Evolutionary conservation across 768 basidiomycete genomes (phyloP).

Genomic region (Russula lepida): DNA sequence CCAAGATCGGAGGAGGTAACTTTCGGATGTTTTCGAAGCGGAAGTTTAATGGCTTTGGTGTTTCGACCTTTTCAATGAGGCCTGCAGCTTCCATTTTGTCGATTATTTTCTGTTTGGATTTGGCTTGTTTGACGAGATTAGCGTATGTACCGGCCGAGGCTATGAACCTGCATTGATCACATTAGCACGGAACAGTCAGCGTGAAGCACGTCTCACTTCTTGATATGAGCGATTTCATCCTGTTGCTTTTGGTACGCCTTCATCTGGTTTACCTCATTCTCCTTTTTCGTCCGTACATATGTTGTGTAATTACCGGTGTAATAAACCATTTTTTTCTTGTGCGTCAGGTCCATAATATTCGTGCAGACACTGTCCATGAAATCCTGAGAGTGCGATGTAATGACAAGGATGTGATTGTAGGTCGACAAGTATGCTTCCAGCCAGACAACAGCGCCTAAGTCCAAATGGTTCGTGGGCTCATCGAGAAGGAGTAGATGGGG

Average conservation of each 20-base stretch:
- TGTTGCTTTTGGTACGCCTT: constrained; percentile 99
- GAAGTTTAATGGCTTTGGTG: constrained; percentile 68
- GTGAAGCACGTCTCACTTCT: constrained; percentile 54
- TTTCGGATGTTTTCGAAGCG: constrained; percentile 93
- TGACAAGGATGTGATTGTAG: constrained; percentile 97
- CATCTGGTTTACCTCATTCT: constrained; percentile 99
- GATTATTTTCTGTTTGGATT: constrained; percentile 99
- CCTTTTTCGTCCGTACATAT: constrained; percentile 91
- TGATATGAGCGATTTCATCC: constrained; percentile 97
- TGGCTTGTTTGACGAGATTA: constrained; percentile 96
- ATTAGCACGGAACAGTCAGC: background rate
- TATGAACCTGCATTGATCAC: constrained; percentile 61
- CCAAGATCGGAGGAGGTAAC: constrained; percentile 95
- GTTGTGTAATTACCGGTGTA: constrained; percentile 95
- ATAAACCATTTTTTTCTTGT: constrained; percentile 87
- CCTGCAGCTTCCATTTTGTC: constrained; percentile 99
- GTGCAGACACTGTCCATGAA: constrained; percentile 99
- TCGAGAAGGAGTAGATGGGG: constrained; percentile 93
- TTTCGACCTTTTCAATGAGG: constrained; percentile 85
- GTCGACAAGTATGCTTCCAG: constrained; percentile 95
- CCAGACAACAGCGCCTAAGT: constrained; percentile 98
- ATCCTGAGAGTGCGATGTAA: constrained; percentile 98
- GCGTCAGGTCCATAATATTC: constrained; percentile 93
- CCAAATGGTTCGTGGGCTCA: constrained; percentile 88
- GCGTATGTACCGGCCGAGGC: constrained; percentile 99